Evolutionary conservation across 2,329 filamentous ascomycete genomes (phyloP).

Genomic region (Sporothrix variecibatus): DNA sequence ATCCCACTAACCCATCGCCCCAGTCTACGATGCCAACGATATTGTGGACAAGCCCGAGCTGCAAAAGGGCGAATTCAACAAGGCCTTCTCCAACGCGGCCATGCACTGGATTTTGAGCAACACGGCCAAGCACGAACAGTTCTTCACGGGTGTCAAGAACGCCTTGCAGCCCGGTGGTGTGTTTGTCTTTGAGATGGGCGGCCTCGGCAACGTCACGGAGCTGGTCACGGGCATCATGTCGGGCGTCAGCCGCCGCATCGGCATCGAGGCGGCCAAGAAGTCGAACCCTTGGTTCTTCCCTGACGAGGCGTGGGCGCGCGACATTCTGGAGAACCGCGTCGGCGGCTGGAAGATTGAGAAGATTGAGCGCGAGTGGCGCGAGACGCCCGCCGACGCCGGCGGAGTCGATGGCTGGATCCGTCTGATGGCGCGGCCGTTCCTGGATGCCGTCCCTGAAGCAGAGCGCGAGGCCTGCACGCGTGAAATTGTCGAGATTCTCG

Average conservation of each 20-base stretch:
- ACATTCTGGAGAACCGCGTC: conserved; percentile 45
- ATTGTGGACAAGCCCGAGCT: conserved; percentile 42
- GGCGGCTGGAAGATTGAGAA: conserved; percentile 53
- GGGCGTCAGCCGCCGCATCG: conserved; percentile 54
- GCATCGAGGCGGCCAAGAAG: conserved; percentile 50
- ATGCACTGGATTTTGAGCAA: conserved; percentile 66
- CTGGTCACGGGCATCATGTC: conserved; percentile 59
- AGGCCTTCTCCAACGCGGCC: conserved; percentile 67
- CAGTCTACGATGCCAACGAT: conserved; percentile 51
- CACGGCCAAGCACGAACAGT: conserved; percentile 45
- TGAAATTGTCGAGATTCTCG: conserved; percentile 57
- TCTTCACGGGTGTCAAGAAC: conserved; percentile 56
- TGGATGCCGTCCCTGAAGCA: conserved; percentile 52
- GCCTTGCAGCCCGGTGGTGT: conserved; percentile 57
- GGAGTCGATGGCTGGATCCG: conserved; percentile 67
- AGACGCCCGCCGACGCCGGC: conserved; percentile 59
- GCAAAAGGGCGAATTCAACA: conserved; percentile 47
- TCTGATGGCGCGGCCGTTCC: conserved; percentile 61
- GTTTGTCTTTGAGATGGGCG: conserved; percentile 72
- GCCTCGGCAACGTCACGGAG: conserved; percentile 67
- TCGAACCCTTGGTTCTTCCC: conserved; percentile 73
- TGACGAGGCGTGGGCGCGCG: conserved; percentile 59
- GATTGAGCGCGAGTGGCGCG: conserved; percentile 65
- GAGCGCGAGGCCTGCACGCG: conserved; percentile 55
- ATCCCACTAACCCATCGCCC: neutral